Percentiles rank a stretch among this genome's conserved stretches.
These are phyloP conservation scores for Pseudoscleropodium purum DNA, from an alignment of 225 moss, liverwort and hornwort species.

Conservation along the genomic window DNA sequence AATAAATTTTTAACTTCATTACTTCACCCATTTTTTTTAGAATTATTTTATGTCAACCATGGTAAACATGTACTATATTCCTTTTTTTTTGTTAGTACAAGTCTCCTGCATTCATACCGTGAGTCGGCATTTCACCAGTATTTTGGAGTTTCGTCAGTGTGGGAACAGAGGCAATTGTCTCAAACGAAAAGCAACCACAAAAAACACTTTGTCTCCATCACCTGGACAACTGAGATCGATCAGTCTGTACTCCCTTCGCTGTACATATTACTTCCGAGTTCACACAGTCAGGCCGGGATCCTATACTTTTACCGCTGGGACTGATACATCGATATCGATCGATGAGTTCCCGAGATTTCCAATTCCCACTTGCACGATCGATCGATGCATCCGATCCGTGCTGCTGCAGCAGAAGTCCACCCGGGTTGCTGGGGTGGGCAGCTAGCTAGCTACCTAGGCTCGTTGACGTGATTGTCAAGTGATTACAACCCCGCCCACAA, in stretches of 20 bases:
- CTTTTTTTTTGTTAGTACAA: background rate
- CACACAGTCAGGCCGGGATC: background rate
- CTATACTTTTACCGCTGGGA: background rate
- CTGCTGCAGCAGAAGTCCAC: background rate
- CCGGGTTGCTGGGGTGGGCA: background rate
- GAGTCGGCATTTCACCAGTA: background rate
- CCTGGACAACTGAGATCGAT: background rate
- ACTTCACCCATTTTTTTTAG: fast-evolving
- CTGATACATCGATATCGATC: background rate
- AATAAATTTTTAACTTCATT: background rate
- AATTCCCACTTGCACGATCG: background rate
- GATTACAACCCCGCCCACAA: background rate
- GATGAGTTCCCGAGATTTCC: background rate
- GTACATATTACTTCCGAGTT: background rate
- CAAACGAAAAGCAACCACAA: background rate
- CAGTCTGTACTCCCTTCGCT: no score
- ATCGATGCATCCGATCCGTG: background rate
- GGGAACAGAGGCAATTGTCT: background rate
- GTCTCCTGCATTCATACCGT: background rate
- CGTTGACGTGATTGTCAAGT: background rate
- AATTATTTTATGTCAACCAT: background rate
- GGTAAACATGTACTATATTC: background rate
- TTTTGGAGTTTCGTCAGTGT: background rate
- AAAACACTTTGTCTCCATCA: background rate
- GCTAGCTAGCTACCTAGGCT: background rate